Evolutionary conservation across 495 filamentous ascomycete species (phyloP), one percentile per base, ranked within the genome.

Genomic region (Podospora pseudopauciseta): DNA sequence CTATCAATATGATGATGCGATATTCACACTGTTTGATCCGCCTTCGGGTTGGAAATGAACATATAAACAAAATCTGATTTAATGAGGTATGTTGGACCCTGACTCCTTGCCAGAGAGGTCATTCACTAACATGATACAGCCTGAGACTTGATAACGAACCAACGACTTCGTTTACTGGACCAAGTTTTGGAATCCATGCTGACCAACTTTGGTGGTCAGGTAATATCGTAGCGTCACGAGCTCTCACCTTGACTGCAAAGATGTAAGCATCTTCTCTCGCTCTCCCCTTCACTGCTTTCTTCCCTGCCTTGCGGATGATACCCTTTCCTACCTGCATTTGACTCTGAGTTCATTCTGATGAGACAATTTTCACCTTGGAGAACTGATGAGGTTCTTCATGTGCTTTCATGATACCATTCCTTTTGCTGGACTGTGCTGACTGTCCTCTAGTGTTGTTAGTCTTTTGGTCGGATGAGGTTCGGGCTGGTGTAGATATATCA

Each of bases 21-120:
- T 84, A 97, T 97, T 97, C 93, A 97, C 93, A 97, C 93, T 97
- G 91, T 97, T 93, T 94, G 93, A 97, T 86, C 88, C 81, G 81
- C 80, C 79, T 78, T 80, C 72, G 80, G 79, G 83, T 80, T 74
- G 88, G 89, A 84, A 79, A 89, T 96, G 93, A 95, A 91, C 90
- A 86, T 86, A 72, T 58, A 67, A 78, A 83, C 85, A 92, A 94
- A 95, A 90, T 96, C 93, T 97, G 93, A 97, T 97, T 93, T 96
- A 96, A 95, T 95, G 91, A 94, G 91, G 91, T 94, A 83, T 81
- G 86, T 83, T 13, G 19, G 39, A 49, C 7, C 11, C 39, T 11
- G 39, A 18, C 15, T 16, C 39, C 9, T 5, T 2, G 9, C 39
- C 5, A 49, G 39, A 49, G 27, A 63, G 20, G 11, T 16, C 63